Conservation (phyloP, 768 basidiomycete genomes). For the Auricularia sp. region DNA sequence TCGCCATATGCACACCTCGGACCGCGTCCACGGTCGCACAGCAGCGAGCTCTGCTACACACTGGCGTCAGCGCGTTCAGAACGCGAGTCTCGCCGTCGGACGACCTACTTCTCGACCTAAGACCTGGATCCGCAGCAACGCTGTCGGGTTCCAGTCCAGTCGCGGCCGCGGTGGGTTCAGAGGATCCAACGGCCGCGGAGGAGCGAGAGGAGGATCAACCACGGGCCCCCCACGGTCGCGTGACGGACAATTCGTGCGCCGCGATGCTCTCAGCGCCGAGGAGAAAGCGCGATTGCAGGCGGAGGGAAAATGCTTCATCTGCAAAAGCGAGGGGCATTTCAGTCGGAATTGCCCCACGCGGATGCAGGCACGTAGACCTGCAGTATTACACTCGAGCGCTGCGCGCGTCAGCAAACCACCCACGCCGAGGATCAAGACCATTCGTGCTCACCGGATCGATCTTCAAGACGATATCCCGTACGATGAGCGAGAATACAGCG, state of each 20-base stretch:
- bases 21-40: neutral
- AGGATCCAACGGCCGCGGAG: neutral
- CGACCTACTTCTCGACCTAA: neutral
- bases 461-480: too few species aligned
- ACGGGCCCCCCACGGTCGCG: neutral
- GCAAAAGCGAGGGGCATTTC: constrained; percentile 20
- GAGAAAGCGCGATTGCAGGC: neutral
- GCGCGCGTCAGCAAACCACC: neutral
- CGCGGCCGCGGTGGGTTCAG: too few species aligned
- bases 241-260: too few species aligned
- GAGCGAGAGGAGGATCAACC: neutral
- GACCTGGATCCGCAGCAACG: too few species aligned
- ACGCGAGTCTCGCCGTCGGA: neutral
- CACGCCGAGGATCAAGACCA: too few species aligned
- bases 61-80: neutral
- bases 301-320: constrained; percentile 22
- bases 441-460: too few species aligned
- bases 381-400: neutral
- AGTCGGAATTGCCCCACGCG: constrained; percentile 21
- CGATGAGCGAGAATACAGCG: neutral
- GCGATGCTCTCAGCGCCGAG: neutral
- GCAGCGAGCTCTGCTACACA: too few species aligned
- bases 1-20: neutral
- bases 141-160: too few species aligned
- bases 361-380: constrained; percentile 7